Percentiles rank a stretch among this genome's conserved stretches.
Evolutionary conservation across 192 early-diverging fungal genomes (phyloP).

Genomic region (Gigaspora rosea): DNA sequence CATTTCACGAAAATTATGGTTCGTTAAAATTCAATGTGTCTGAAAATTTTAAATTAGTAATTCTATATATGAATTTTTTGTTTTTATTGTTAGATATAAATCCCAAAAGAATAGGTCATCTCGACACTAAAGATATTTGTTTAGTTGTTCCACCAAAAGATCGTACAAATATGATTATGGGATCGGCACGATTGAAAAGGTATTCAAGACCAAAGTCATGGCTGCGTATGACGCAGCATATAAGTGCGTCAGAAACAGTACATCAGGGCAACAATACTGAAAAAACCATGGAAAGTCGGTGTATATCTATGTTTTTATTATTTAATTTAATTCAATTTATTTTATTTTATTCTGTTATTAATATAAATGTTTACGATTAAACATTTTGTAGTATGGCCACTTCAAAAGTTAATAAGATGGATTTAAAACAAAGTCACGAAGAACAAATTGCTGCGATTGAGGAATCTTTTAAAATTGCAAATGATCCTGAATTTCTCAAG

Average conservation of each 20-base stretch:
- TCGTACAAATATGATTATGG: background rate
- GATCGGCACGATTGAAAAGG: background rate
- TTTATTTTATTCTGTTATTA: background rate
- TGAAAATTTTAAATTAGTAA: background rate
- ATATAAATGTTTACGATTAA: background rate
- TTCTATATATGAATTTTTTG: background rate
- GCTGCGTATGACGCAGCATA: slow-evolving; percentile 9
- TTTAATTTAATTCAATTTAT: background rate
- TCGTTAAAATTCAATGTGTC: background rate
- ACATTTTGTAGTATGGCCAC: background rate
- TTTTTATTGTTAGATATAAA: slow-evolving; percentile 1
- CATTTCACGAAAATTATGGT: background rate
- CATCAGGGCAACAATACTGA: background rate
- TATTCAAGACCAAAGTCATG: background rate
- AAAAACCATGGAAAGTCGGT: slow-evolving; percentile 23
- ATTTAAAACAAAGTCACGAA: background rate
- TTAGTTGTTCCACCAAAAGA: background rate
- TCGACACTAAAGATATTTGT: slow-evolving; percentile 1
- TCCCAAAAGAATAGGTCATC: background rate
- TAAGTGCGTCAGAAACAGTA: background rate
- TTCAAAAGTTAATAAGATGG: background rate
- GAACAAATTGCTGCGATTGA: slow-evolving; percentile 3
- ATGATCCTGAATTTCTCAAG: background rate
- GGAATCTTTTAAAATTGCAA: slow-evolving; percentile 6
- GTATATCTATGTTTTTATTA: background rate